Percentiles rank a stretch among this genome's conserved stretches.
Evolutionary conservation across 805 yeast species (phyloP).

Genomic region (Candida methanosorbosa): DNA sequence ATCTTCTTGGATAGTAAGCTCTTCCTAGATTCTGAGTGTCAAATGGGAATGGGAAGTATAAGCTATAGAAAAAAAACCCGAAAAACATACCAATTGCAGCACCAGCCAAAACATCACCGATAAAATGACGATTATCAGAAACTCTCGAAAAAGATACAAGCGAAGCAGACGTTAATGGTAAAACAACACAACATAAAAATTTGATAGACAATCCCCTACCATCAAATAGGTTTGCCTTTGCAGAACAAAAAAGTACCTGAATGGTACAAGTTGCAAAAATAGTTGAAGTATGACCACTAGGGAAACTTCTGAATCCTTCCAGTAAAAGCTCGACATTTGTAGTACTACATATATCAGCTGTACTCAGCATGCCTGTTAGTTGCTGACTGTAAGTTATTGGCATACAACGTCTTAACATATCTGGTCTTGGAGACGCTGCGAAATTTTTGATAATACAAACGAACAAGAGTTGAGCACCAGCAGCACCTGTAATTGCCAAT

Average conservation of each 20-base stretch:
- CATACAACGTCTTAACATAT: conserved; percentile 39
- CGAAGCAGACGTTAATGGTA: conserved; percentile 27
- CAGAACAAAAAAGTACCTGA: conserved; percentile 25
- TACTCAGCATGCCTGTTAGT: conserved; percentile 29
- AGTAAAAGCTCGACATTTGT: conserved; percentile 22
- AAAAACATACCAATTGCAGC: conserved; percentile 25
- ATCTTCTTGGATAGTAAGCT: conserved; percentile 36
- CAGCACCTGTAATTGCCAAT: conserved; percentile 28
- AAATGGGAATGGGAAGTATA: conserved; percentile 32
- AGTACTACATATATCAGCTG: conserved; percentile 39
- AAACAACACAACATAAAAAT: conserved; percentile 20
- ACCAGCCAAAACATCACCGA: conserved; percentile 32
- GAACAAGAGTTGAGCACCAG: conserved; percentile 27
- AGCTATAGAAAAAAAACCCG: conserved; percentile 27
- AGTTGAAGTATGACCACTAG: conserved; percentile 49
- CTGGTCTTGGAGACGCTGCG: conserved; percentile 45
- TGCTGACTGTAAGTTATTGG: conserved; percentile 26
- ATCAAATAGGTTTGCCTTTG: conserved; percentile 27
- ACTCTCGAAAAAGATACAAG: conserved; percentile 31
- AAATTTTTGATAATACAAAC: conserved; percentile 38
- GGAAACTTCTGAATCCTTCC: conserved; percentile 51
- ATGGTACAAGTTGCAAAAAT: conserved; percentile 38
- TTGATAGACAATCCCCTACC: conserved; percentile 27
- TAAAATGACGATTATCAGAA: conserved; percentile 40
- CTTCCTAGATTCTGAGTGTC: conserved; percentile 24